Evolutionary conservation across 2,329 filamentous ascomycete species (phyloP), one percentile per base, ranked within the genome.

Genomic region (Trichoderma pleuroti): DNA sequence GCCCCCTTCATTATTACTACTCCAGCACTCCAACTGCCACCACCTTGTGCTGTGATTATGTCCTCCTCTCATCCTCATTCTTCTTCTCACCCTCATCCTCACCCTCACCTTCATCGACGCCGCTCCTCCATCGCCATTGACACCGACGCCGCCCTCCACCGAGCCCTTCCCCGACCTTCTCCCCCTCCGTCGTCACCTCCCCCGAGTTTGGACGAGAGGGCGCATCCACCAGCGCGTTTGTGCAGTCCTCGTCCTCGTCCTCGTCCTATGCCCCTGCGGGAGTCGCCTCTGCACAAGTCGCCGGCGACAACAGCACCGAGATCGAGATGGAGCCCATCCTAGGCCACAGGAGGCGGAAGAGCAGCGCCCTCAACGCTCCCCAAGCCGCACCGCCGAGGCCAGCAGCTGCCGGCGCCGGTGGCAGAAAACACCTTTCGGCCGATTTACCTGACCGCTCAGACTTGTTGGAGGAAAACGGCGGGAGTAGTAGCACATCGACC

Each of bases 321-420:
- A 86, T 88, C 74, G 86, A 89, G 81, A 88, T 88, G 86, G 86
- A 84, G 72, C 80, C 85, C 46, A 82, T 88, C 73, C 76, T 78
- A n/a, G 83, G 86, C 75, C 86, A 88, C 75, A 84, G 86, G 54
- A 84, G 86, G 71, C 86, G 87, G 59, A 83, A 86, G 71, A 88
- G 86, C 80, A 88, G 86, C 73, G 78, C 88, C 26, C 76, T 75
- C 57, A 77, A 75, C 70, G 75, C 60, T 72, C 77, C 63, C 67
- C 76, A 68, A 67, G 77, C 70, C 71, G 76, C 62, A 72, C 75
- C 76, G 21, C 64, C 66, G 14, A 73, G 67, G 56, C 68, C 72
- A 66, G 65, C 68, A 26, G 59, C 68, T 12, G 72, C 66, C 4
- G 52, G 36, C 14, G 65, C n/a, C 14, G 39, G 54, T 34, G 69